Percentiles rank a stretch among this genome's conserved stretches.
These are phyloP conservation scores for Ogataea saltuana DNA, from an alignment of 805 yeast species.

Conservation along the genomic window DNA sequence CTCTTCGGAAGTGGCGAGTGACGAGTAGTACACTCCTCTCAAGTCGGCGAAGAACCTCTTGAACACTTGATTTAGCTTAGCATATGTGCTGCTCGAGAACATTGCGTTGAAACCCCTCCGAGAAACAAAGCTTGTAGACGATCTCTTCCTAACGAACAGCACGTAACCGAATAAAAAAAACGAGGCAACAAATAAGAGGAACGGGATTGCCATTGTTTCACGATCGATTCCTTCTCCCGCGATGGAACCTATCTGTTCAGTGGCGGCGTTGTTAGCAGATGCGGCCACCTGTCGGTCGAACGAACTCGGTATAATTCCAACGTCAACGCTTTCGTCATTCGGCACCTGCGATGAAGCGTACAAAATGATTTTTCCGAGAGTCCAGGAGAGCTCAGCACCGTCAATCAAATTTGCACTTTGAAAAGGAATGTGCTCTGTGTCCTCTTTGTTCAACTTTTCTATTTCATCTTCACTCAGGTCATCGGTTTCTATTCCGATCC, in stretches of 20 bases:
- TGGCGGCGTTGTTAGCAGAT: not conserved
- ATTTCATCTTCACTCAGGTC: constrained; percentile 30
- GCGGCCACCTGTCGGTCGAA: constrained; percentile 8
- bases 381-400: constrained; percentile 93
- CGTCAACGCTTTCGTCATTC: constrained; percentile 19
- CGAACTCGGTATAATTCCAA: constrained; percentile 45
- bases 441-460: constrained; percentile 27
- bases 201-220: constrained; percentile 10
- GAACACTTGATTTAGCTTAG: constrained; percentile 11
- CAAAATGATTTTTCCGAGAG: constrained; percentile 81
- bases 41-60: constrained; percentile 12
- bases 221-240: constrained; percentile 3
- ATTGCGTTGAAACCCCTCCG: constrained; percentile 4
- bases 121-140: constrained; percentile 2
- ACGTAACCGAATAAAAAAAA: constrained; percentile 19
- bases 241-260: not conserved
- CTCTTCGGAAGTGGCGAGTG: constrained; percentile 19
- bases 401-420: constrained; percentile 78
- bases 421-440: constrained; percentile 56
- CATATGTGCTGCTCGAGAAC: constrained; percentile 7
- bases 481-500: constrained; percentile 54
- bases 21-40: constrained; percentile 15
- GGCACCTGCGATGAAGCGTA: constrained; percentile 75
- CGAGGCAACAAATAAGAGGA: constrained; percentile 16
- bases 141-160: constrained; percentile 12